These are phyloP conservation scores for Vaccinium corymbosum DNA, from an alignment of 148 eudicot species.

Conservation along the genomic window DNA sequence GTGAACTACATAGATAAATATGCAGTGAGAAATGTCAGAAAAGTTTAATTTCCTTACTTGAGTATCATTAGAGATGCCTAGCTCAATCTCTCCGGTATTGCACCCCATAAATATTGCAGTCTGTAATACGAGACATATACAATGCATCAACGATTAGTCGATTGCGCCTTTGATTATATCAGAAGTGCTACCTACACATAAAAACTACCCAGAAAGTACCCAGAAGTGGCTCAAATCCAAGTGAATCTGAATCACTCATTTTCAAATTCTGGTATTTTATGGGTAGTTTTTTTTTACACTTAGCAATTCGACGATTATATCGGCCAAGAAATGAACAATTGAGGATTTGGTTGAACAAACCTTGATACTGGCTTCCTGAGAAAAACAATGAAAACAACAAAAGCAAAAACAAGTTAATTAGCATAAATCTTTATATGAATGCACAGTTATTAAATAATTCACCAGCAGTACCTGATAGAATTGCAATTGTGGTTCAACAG, in stretches of 20 bases:
- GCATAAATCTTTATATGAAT: neutral
- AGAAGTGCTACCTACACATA: no score
- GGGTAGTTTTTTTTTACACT: no score
- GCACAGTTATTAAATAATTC: neutral
- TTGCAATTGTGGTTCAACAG: slow-evolving; percentile 45
- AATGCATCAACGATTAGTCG: neutral
- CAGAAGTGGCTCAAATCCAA: no score
- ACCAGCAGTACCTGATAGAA: slow-evolving; percentile 55
- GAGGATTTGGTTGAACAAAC: slow-evolving; percentile 21
- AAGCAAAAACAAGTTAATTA: neutral
- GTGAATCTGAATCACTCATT: no score
- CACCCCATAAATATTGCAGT: slow-evolving; percentile 71
- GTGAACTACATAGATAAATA: neutral
- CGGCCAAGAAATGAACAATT: neutral
- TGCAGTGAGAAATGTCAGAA: neutral
- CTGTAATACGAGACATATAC: slow-evolving; percentile 29
- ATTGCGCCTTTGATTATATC: neutral
- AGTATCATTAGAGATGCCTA: slow-evolving; percentile 55
- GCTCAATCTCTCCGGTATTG: slow-evolving; percentile 73
- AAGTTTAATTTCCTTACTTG: slow-evolving; percentile 37
- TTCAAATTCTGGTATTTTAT: no score
- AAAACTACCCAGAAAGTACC: no score
- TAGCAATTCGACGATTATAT: neutral
- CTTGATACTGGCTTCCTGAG: slow-evolving; percentile 89
- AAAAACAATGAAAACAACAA: neutral